Percentiles rank a stretch among this genome's conserved stretches.
phyloP scores from a whole-genome alignment of 495 filamentous ascomycete species.

The Annulohypoxylon moriforme region DNA sequence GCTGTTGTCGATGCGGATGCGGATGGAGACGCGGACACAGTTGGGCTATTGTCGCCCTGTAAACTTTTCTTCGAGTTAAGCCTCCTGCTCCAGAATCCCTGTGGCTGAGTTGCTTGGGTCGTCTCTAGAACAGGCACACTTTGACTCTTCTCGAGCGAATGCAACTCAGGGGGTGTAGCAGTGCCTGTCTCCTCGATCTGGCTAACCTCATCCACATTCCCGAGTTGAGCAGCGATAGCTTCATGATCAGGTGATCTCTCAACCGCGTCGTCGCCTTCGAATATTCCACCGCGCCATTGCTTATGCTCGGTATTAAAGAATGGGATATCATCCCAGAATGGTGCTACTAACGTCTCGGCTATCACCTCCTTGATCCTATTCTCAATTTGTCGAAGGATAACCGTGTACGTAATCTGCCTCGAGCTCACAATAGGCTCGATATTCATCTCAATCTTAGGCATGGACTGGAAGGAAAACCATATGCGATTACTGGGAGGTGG shows the following conservation, averaged over 20 bases:
- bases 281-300: slow-evolving; percentile 89
- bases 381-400: slow-evolving; percentile 93
- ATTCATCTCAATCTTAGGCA: slow-evolving; percentile 90
- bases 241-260: slow-evolving; percentile 53
- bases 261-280: slow-evolving; percentile 67
- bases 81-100: slow-evolving; percentile 56
- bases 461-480: slow-evolving; percentile 92
- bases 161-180: slow-evolving; percentile 52
- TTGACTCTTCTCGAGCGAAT: slow-evolving; percentile 70
- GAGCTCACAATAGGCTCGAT: slow-evolving; percentile 96
- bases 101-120: slow-evolving; percentile 37
- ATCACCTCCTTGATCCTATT: slow-evolving; percentile 93
- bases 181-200: slow-evolving; percentile 51
- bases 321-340: slow-evolving; percentile 94
- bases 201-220: slow-evolving; percentile 62
- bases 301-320: slow-evolving; percentile 84
- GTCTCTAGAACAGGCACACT: slow-evolving; percentile 57
- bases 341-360: slow-evolving; percentile 90
- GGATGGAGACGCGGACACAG: slow-evolving; percentile 49
- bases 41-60: slow-evolving; percentile 27
- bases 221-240: slow-evolving; percentile 67
- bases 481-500: slow-evolving; percentile 94
- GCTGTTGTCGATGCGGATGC: slow-evolving; percentile 53
- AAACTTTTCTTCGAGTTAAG: slow-evolving; percentile 50
- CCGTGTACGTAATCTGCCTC: slow-evolving; percentile 91